Evolutionary conservation across 1,139 yeast species (phyloP), one percentile per base, ranked within the genome.

Genomic region (Meyerozyma carpophila): DNA sequence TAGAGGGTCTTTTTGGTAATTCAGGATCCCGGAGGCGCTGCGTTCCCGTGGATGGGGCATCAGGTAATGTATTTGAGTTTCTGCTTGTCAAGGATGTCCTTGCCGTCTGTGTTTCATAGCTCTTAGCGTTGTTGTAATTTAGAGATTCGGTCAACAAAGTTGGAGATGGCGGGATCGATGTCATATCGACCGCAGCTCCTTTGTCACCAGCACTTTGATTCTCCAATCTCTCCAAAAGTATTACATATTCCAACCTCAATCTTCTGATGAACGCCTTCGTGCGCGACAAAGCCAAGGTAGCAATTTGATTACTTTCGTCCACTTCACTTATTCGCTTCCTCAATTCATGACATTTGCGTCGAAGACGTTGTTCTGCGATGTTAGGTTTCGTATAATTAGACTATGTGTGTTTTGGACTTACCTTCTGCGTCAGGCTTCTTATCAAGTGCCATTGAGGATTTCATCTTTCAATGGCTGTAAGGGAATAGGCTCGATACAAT

Each of bases 1-100:
- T 90, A 5, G 95, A 85, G 13, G 96, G 96, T 54, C 95, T 75
- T 55, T 87, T 87, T 13, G 97, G 96, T 56, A 84, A 75, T 52
- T 81, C 83, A 3, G 95, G 96, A 60, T 87, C 95, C 55, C 90
- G 77, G 25, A 68, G 58, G 48, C 69, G 68, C 43, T 53, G 64
- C 37, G 58, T 57, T 47, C 61, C 65, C 37, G 53, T 55, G 47
- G 58, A 61, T 41, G 41, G 24, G 4, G 8, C 13, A 18, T 25
- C 37, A 34, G 37, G 10, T 1, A 8, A 36, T 31, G 50, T 55
- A 47, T 62, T 58, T 8, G 50, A 45, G 27, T 52, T 54, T 50
- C 53, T 58, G 47, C 59, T 64, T 26, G 54, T 46, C 28, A 49
- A 45, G 21, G 62, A 63, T 41, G 56, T 55, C 41, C 62, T 60